Conservation (phyloP, 2,329 filamentous ascomycete genomes). For the Chaetomium globosum region DNA sequence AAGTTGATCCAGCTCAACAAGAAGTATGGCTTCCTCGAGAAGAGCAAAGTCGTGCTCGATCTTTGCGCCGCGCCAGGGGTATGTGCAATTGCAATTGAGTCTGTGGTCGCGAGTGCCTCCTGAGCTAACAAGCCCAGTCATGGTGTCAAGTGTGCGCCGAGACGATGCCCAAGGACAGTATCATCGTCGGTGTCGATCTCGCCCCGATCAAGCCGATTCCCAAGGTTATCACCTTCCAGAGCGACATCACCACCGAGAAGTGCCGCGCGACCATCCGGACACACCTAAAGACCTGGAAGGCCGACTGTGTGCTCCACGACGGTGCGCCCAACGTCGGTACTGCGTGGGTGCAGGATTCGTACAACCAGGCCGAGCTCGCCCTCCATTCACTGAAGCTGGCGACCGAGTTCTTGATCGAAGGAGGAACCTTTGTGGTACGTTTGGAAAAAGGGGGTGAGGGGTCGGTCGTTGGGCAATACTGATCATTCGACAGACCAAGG, state of each 20-base stretch:
- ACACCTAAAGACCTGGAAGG: constrained; percentile 95
- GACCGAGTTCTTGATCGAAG: constrained; percentile 86
- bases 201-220: constrained; percentile 95
- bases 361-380: constrained; percentile 92
- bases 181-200: constrained; percentile 94
- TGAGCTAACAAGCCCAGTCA: constrained; percentile 58
- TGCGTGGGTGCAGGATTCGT: constrained; percentile 97
- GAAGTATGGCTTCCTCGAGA: constrained; percentile 97
- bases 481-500: constrained; percentile 65
- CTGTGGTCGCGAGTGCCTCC: too few relatives aligned
- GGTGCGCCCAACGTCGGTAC: constrained; percentile 97
- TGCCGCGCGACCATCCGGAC: constrained; percentile 85
- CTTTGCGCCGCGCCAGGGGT: constrained; percentile 95
- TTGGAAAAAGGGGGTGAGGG: not conserved
- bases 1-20: constrained; percentile 98
- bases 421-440: constrained; percentile 76
- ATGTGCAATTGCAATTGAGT: constrained; percentile 43
- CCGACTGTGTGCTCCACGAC: constrained; percentile 92
- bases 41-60: constrained; percentile 94
- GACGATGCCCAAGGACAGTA: constrained; percentile 84
- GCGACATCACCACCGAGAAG: constrained; percentile 97
- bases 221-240: constrained; percentile 91
- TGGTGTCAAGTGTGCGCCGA: constrained; percentile 97
- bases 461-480: not conserved
- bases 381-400: constrained; percentile 90